phyloP scores from a whole-genome alignment of 2,329 filamentous ascomycete species.

The Emmonsia crescens region DNA sequence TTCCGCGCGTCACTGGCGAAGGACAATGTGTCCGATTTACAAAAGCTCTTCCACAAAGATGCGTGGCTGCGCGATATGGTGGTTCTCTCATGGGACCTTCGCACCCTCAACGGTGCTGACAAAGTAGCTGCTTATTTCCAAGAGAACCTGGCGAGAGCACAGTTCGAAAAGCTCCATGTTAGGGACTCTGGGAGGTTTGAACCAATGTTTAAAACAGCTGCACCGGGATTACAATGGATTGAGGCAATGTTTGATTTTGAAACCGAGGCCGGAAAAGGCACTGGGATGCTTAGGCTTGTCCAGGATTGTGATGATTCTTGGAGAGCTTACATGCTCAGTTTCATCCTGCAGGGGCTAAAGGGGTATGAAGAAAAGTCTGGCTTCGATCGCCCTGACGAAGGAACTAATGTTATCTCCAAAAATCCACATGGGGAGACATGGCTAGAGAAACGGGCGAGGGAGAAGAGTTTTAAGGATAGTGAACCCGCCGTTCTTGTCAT shows the following conservation, averaged over 20 bases:
- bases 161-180: constrained; percentile 22
- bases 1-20: constrained; percentile 7
- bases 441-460: constrained; percentile 24
- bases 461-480: constrained; percentile 24
- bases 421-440: constrained; percentile 25
- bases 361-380: constrained; percentile 25
- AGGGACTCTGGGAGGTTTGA: constrained; percentile 25
- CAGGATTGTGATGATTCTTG: constrained; percentile 18
- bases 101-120: constrained; percentile 22
- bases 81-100: constrained; percentile 31
- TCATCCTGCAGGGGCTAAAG: constrained; percentile 28
- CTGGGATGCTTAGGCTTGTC: constrained; percentile 28
- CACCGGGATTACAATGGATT: constrained; percentile 25
- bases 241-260: constrained; percentile 33
- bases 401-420: constrained; percentile 25
- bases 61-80: constrained; percentile 34
- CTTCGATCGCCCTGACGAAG: constrained; percentile 23
- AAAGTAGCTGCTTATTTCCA: constrained; percentile 24
- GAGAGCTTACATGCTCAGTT: constrained; percentile 32
- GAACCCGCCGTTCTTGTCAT: constrained; percentile 33
- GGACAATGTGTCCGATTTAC: constrained; percentile 5
- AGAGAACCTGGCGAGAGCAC: constrained; percentile 17
- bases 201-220: constrained; percentile 20
- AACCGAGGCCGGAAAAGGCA: constrained; percentile 25
- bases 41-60: constrained; percentile 25